Evolutionary conservation across 495 filamentous ascomycete species (phyloP).

Genomic region (Ascobolus immersus): DNA sequence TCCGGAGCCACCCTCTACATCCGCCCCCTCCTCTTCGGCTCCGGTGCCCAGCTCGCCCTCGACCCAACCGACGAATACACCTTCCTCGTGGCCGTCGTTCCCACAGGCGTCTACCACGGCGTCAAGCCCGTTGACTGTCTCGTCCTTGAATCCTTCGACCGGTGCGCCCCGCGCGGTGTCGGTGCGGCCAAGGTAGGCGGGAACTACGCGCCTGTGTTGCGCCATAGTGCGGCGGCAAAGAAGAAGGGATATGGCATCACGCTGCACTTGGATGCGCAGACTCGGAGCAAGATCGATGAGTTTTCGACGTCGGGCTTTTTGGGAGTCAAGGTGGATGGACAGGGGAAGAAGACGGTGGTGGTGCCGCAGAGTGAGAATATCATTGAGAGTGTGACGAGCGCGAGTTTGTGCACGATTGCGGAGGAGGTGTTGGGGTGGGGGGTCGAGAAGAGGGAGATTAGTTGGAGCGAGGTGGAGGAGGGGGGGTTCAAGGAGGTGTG

Average conservation of each 20-base stretch:
- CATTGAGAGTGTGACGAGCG: conserved; percentile 58
- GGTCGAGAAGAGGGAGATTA: conserved; percentile 30
- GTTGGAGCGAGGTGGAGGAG: conserved; percentile 35
- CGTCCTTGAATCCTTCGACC: conserved; percentile 54
- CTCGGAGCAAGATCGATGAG: conserved; percentile 58
- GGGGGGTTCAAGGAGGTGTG: conserved; percentile 80
- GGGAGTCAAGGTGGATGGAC: conserved; percentile 32
- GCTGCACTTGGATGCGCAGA: conserved; percentile 60
- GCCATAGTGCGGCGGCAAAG: conserved; percentile 50
- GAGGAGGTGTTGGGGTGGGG: conserved; percentile 34
- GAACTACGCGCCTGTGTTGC: conserved; percentile 61
- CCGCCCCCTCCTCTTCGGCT: conserved; percentile 65
- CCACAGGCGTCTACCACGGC: conserved; percentile 75
- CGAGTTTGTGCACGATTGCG: conserved; percentile 42
- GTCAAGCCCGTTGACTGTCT: conserved; percentile 53
- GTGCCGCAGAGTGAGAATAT: conserved; percentile 58
- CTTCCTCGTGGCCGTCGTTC: conserved; percentile 60
- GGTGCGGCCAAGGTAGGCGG: conserved; percentile 52
- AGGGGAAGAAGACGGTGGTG: conserved; percentile 44
- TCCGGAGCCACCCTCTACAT: conserved; percentile 77
- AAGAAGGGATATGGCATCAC: conserved; percentile 60
- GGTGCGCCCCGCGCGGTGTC: conserved; percentile 46
- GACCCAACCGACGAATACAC: conserved; percentile 71
- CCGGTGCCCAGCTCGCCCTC: conserved; percentile 52
- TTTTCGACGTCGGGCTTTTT: conserved; percentile 76